Evolutionary conservation across 1,139 yeast species (phyloP).

Genomic region (Ogataea hybrid): DNA sequence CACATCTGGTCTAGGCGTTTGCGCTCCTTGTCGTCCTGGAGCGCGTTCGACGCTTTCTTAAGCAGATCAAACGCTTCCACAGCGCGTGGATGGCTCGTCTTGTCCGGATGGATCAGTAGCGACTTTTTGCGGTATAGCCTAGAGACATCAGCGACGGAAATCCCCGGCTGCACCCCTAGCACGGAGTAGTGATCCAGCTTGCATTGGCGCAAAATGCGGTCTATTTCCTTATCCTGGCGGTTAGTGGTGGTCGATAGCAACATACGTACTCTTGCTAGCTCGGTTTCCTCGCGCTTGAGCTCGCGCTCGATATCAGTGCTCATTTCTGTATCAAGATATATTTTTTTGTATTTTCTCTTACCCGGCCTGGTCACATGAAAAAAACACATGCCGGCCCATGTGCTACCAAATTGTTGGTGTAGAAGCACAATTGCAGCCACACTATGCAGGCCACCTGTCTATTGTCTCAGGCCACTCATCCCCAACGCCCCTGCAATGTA

Average conservation of each 20-base stretch:
- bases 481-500: neutral
- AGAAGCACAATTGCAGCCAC: neutral
- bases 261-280: conserved; percentile 31
- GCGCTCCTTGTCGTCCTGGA: conserved; percentile 30
- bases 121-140: conserved; percentile 57
- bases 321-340: conserved; percentile 1
- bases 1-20: conserved; percentile 39
- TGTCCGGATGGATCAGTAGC: conserved; percentile 68
- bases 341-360: conserved; percentile 1
- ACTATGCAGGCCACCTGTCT: conserved; percentile 1
- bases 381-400: conserved; percentile 11
- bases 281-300: conserved; percentile 38
- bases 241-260: neutral
- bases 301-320: conserved; percentile 32
- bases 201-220: conserved; percentile 48
- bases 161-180: conserved; percentile 53
- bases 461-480: neutral
- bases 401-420: conserved; percentile 6
- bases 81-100: conserved; percentile 51
- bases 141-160: conserved; percentile 39
- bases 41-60: conserved; percentile 34
- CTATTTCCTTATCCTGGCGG: conserved; percentile 50
- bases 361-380: conserved; percentile 19
- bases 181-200: conserved; percentile 55
- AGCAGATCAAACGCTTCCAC: conserved; percentile 60